These are phyloP conservation scores for Chalaropsis thielavioides DNA, from an alignment of 2,329 filamentous ascomycete genomes.

Conservation along the genomic window DNA sequence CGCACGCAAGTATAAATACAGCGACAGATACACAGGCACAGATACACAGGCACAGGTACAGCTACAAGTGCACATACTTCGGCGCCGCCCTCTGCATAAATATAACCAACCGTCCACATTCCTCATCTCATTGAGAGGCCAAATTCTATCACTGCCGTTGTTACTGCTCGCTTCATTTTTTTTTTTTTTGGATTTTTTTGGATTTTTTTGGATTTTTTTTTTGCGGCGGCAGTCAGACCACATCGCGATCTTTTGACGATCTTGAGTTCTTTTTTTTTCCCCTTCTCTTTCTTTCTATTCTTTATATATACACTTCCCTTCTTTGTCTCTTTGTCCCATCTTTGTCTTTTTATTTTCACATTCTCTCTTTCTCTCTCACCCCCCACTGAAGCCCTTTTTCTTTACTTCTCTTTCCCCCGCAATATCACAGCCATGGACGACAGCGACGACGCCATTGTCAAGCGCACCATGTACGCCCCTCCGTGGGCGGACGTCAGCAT, in stretches of 20 bases:
- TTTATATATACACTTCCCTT: neutral
- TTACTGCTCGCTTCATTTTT: neutral
- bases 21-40: too few relatives aligned
- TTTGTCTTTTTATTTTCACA: neutral
- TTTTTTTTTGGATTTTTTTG: too few relatives aligned
- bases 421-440: neutral
- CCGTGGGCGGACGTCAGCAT: slow-evolving; percentile 96
- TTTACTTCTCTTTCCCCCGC: neutral
- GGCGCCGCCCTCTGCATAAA: too few relatives aligned
- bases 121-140: too few relatives aligned
- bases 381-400: neutral
- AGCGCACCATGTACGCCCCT: slow-evolving; percentile 50
- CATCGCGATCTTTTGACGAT: neutral
- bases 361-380: neutral
- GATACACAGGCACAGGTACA: too few relatives aligned
- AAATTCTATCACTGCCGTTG: too few relatives aligned
- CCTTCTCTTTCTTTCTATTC: neutral
- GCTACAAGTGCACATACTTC: too few relatives aligned
- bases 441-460: neutral
- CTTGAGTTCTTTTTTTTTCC: neutral
- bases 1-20: neutral
- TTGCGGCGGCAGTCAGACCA: neutral
- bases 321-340: neutral
- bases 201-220: neutral
- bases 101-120: too few relatives aligned